Conservation (phyloP, 1,284 basidiomycete species). For the Athelia psychrophila region DNA sequence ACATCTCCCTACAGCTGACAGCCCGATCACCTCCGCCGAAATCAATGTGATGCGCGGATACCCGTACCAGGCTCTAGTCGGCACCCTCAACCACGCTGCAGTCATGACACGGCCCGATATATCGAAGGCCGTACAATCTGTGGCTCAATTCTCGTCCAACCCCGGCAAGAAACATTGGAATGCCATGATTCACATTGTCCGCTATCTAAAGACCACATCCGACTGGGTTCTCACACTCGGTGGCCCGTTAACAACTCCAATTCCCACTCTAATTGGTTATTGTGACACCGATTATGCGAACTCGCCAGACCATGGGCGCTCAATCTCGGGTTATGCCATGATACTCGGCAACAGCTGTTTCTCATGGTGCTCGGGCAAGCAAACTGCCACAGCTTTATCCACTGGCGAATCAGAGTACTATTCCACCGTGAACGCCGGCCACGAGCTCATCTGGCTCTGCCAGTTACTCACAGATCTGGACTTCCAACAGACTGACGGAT, state of each 20-base stretch:
- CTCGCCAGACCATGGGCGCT: slow-evolving; percentile 17
- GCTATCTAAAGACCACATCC: slow-evolving; percentile 29
- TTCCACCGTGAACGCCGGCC: slow-evolving; percentile 26
- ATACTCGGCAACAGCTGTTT: slow-evolving; percentile 24
- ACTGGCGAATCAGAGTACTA: slow-evolving; percentile 42
- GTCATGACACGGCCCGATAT: slow-evolving; percentile 34
- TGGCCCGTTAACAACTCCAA: slow-evolving; percentile 7
- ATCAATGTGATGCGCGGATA: slow-evolving; percentile 14
- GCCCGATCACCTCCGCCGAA: slow-evolving; percentile 17
- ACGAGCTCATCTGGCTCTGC: slow-evolving; percentile 35
- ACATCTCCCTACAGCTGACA: slow-evolving; percentile 11
- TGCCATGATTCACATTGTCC: slow-evolving; percentile 29
- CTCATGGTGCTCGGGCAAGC: slow-evolving; percentile 35
- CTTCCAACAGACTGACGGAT: slow-evolving; percentile 11
- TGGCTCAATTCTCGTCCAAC: slow-evolving; percentile 27
- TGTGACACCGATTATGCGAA: slow-evolving; percentile 24
- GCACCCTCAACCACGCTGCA: slow-evolving; percentile 31
- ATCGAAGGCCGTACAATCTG: slow-evolving; percentile 25
- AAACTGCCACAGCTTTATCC: slow-evolving; percentile 34
- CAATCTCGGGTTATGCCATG: slow-evolving; percentile 23
- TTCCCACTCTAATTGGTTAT: slow-evolving; percentile 7
- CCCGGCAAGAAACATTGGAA: slow-evolving; percentile 29
- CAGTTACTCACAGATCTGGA: slow-evolving; percentile 28
- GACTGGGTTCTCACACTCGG: slow-evolving; percentile 15
- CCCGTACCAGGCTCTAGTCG: slow-evolving; percentile 28